A percentile compares a stretch with the other conserved stretches of the same genome.
These are phyloP conservation scores for Aspergillus nidulans DNA, from an alignment of 495 filamentous ascomycete genomes.

Conservation along the genomic window DNA sequence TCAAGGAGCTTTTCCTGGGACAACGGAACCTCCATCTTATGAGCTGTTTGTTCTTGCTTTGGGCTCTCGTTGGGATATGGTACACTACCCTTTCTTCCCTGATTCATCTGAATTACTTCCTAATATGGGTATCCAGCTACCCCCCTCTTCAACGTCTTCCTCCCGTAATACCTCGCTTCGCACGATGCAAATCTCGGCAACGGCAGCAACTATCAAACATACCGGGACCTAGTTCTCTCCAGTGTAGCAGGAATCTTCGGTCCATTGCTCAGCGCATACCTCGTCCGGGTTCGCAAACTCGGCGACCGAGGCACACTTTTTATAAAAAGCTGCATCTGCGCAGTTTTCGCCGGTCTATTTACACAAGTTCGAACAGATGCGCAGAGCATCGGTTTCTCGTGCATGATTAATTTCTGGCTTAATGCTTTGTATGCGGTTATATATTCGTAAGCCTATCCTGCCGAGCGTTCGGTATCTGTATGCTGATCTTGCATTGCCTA, in stretches of 20 bases:
- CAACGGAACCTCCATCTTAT: neutral
- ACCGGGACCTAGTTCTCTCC: slow-evolving; percentile 6
- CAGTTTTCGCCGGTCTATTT: neutral
- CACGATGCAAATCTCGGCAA: slow-evolving; percentile 6
- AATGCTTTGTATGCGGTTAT: slow-evolving; percentile 7
- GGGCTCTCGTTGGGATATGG: neutral
- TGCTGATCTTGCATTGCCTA: too few relatives aligned
- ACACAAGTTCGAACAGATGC: slow-evolving; percentile 4
- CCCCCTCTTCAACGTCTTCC: slow-evolving; percentile 10
- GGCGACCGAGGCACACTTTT: neutral
- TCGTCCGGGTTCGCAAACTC: neutral
- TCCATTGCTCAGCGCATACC: neutral
- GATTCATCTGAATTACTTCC: neutral
- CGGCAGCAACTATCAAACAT: slow-evolving; percentile 7
- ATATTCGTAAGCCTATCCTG: slow-evolving; percentile 3
- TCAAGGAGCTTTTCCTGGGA: neutral
- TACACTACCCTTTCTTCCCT: neutral
- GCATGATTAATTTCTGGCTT: slow-evolving; percentile 9
- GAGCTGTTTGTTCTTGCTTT: neutral
- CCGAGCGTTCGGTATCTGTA: too few relatives aligned
- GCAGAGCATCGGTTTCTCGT: slow-evolving; percentile 5
- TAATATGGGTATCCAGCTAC: neutral
- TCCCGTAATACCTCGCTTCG: slow-evolving; percentile 1
- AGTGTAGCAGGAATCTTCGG: slow-evolving; percentile 6
- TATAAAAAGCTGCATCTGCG: neutral